Percentiles rank a stretch among this genome's conserved stretches.
Conservation (phyloP, 495 filamentous ascomycete species). For the Xylaria sp. region DNA sequence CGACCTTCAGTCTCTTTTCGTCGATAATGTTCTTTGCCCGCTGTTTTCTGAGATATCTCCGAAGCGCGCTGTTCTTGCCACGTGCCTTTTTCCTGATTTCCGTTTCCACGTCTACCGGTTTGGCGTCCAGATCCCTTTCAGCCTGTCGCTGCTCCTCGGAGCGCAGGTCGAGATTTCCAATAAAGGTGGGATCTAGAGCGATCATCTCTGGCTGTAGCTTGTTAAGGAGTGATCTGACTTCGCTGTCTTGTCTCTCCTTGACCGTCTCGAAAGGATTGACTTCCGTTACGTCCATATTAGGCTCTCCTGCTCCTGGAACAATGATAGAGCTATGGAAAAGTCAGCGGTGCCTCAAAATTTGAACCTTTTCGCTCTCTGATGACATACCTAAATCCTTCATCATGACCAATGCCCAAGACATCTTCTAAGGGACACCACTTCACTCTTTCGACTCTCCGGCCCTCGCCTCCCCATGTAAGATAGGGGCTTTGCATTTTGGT, state of each 20-base stretch:
- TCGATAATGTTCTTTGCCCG: conserved; percentile 89
- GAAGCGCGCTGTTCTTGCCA: conserved; percentile 89
- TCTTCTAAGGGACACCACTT: conserved; percentile 97
- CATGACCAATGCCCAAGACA: conserved; percentile 82
- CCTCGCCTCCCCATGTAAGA: conserved; percentile 91
- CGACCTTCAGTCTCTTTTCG: conserved; percentile 67
- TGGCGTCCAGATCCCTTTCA: conserved; percentile 76
- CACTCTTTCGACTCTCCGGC: conserved; percentile 77
- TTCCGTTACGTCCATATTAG: conserved; percentile 94
- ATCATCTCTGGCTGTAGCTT: conserved; percentile 99
- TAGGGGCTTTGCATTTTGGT: conserved; percentile 88
- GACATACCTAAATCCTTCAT: conserved; percentile 84
- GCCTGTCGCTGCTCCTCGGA: conserved; percentile 74
- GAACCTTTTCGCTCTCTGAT: conserved; percentile 72
- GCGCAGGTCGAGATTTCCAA: conserved; percentile 83
- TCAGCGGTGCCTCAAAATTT: not conserved
- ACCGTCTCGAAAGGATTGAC: conserved; percentile 95
- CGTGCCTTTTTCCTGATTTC: conserved; percentile 73
- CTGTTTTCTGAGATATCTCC: conserved; percentile 90
- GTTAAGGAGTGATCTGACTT: conserved; percentile 86
- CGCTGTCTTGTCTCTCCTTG: conserved; percentile 91
- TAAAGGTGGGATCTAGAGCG: conserved; percentile 84
- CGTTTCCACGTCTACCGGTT: conserved; percentile 74
- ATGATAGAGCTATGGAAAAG: conserved; percentile 66
- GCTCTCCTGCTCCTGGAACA: conserved; percentile 91